These are phyloP conservation scores for Diutina sp. DNA, from an alignment of 1,139 yeast genomes.

Conservation along the genomic window DNA sequence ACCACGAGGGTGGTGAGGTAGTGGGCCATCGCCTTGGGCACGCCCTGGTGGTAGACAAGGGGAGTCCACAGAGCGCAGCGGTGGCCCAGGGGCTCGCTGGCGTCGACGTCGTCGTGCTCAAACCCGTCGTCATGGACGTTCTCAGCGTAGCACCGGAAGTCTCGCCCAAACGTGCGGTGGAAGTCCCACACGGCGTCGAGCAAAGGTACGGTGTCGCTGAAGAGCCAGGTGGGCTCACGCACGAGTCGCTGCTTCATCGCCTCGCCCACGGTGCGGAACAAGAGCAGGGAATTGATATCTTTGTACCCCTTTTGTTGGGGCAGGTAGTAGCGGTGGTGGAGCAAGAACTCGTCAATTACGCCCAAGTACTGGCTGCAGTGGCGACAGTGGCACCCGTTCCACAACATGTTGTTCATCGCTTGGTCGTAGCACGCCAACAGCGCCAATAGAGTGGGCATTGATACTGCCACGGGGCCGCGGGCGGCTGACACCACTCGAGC, in stretches of 20 bases:
- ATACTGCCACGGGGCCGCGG: conserved; percentile 23
- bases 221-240: background rate
- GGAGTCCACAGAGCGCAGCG: background rate
- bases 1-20: background rate
- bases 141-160: background rate
- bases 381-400: conserved; percentile 65
- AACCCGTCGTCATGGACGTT: background rate
- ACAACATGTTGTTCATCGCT: conserved; percentile 50
- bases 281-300: conserved; percentile 46
- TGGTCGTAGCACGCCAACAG: conserved; percentile 57
- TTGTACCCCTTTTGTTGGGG: conserved; percentile 29
- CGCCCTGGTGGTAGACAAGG: background rate
- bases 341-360: conserved; percentile 41
- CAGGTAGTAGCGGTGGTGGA: conserved; percentile 50
- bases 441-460: conserved; percentile 46
- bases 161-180: background rate
- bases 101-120: background rate
- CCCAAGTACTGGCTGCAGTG: conserved; percentile 38
- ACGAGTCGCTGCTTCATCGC: conserved; percentile 21
- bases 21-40: conserved; percentile 1
- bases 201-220: background rate
- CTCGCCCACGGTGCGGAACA: conserved; percentile 40
- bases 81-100: background rate
- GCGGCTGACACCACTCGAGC: conserved; percentile 24
- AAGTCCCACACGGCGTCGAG: background rate